Conservation (phyloP, 202 grass and related monocot species). For the Saccharum hybrid region DNA sequence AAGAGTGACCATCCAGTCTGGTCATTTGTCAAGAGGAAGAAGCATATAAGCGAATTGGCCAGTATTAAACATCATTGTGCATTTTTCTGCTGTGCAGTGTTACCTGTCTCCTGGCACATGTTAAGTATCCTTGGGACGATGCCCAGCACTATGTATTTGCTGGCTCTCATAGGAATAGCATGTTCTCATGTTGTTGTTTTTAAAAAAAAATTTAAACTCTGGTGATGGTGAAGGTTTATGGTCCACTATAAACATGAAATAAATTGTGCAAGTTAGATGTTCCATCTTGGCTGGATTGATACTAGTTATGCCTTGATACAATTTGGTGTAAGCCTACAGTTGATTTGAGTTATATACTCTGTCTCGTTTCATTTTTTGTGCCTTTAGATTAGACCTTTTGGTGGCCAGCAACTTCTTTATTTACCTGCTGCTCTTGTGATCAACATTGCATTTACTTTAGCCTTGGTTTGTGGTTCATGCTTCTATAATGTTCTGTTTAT, state of each 20-base stretch:
- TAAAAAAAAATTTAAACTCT: background rate
- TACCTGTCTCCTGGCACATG: slow-evolving; percentile 57
- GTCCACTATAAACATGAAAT: background rate
- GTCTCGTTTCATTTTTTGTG: background rate
- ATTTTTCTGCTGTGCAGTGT: slow-evolving; percentile 36
- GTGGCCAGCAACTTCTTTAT: background rate
- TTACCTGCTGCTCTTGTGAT: background rate
- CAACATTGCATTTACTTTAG: background rate
- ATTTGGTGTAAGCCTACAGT: background rate
- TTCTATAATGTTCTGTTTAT: slow-evolving; percentile 8
- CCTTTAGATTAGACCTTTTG: background rate
- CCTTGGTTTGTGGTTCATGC: background rate
- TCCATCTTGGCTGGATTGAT: background rate
- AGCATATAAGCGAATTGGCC: slow-evolving; percentile 43
- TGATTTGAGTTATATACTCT: background rate
- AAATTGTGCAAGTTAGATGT: background rate
- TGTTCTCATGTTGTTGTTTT: background rate
- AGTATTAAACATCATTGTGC: slow-evolving; percentile 59
- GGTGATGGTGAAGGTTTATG: background rate
- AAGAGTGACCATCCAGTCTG: slow-evolving; percentile 25
- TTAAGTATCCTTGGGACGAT: background rate
- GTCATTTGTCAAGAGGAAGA: slow-evolving; percentile 50
- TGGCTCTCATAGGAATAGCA: background rate
- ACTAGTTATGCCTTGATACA: background rate
- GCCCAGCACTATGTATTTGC: background rate